Conservation (phyloP, 179 eudicot species). For the Drosera spatulata region DNA sequence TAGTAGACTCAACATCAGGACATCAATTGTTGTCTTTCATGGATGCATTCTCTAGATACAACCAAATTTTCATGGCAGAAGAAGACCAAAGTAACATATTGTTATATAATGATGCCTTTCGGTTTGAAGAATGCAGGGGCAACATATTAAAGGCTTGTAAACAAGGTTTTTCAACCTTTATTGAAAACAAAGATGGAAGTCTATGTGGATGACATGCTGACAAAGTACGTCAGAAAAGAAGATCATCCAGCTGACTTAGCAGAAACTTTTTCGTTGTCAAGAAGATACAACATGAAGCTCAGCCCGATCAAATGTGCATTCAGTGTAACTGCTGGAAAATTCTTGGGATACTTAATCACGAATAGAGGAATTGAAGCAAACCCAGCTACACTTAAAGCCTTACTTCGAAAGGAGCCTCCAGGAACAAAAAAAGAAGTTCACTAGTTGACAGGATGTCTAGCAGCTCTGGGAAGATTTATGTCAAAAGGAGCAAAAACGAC, state of each 20-base stretch:
- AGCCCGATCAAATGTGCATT: too few relatives aligned
- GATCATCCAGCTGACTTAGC: not conserved
- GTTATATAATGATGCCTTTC: not conserved
- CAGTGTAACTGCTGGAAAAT: not conserved
- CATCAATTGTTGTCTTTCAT: too few relatives aligned
- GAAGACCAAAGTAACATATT: too few relatives aligned
- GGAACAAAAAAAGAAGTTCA: not conserved
- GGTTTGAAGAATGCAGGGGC: not conserved
- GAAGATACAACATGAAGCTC: not conserved
- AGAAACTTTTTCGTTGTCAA: too few relatives aligned
- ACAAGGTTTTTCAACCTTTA: too few relatives aligned
- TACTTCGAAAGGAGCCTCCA: not conserved
- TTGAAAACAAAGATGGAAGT: not conserved
- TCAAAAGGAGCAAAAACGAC: not conserved
- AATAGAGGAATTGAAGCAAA: not conserved
- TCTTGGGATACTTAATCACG: not conserved
- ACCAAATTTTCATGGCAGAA: too few relatives aligned
- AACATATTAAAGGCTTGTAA: not conserved
- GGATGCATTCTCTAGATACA: too few relatives aligned
- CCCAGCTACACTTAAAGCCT: not conserved
- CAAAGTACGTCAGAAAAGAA: not conserved
- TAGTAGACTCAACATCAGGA: not conserved
- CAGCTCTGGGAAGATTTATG: not conserved
- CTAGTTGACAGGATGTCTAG: not conserved
- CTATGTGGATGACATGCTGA: not conserved